Percentiles rank a stretch among this genome's conserved stretches.
Conservation (phyloP, 2,329 filamentous ascomycete species). For the Penicillium sp. region DNA sequence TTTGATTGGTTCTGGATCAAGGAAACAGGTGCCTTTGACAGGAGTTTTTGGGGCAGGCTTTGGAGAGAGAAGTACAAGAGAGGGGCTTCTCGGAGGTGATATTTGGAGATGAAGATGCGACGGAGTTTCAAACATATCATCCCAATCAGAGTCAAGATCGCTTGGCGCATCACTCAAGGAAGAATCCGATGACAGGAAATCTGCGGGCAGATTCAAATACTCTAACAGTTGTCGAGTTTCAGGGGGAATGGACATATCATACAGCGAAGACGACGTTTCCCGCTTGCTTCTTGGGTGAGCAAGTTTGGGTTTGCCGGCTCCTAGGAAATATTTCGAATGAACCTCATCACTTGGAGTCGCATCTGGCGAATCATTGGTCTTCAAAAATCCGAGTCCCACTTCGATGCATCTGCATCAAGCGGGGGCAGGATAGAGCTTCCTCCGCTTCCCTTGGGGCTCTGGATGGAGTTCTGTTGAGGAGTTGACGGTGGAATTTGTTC, state of each 20-base stretch:
- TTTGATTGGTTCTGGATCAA: conserved; percentile 9
- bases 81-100: not conserved
- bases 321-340: conserved; percentile 38
- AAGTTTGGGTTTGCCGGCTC: not conserved
- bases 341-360: conserved; percentile 42
- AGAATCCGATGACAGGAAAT: conserved; percentile 33
- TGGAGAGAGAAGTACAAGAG: not conserved
- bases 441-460: not conserved
- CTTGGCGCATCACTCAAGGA: conserved; percentile 37
- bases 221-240: conserved; percentile 15
- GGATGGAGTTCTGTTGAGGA: not conserved
- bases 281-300: not conserved
- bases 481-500: not conserved
- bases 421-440: not conserved
- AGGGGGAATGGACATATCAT: conserved; percentile 12
- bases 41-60: conserved; percentile 1
- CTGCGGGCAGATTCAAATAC: conserved; percentile 13
- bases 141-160: conserved; percentile 25
- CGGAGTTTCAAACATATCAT: not conserved
- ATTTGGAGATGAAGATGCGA: not conserved
- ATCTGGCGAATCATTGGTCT: conserved; percentile 40
- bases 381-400: conserved; percentile 38
- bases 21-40: conserved; percentile 1
- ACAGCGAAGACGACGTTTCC: not conserved
- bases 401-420: conserved; percentile 14